A percentile compares a stretch with the other conserved stretches of the same genome.
Evolutionary conservation across 2,329 filamentous ascomycete species (phyloP).

Genomic region (Cladosporium sphaerospermum): DNA sequence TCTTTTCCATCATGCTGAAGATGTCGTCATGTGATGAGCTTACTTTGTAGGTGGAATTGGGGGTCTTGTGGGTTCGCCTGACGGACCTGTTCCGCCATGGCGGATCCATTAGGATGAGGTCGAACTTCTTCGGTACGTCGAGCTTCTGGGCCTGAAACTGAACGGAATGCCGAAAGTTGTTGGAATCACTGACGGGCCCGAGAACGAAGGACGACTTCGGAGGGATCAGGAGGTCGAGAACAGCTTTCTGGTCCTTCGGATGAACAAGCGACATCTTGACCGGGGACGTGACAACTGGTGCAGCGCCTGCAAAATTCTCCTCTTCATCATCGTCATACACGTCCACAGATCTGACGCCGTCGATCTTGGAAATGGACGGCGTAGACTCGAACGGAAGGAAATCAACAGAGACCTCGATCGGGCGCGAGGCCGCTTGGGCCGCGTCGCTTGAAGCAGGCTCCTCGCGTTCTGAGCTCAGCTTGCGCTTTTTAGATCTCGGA

Average conservation of each 20-base stretch:
- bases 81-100: conserved; percentile 78
- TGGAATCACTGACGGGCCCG: conserved; percentile 38
- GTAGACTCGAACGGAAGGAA: not conserved
- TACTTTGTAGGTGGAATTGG: conserved; percentile 32
- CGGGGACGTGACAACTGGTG: too few species aligned
- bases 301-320: not conserved
- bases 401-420: not conserved
- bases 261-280: not conserved
- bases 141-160: conserved; percentile 31
- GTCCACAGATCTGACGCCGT: not conserved
- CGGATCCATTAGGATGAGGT: conserved; percentile 67
- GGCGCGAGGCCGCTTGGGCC: too few species aligned
- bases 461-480: not conserved
- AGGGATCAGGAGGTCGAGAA: conserved; percentile 37
- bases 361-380: not conserved
- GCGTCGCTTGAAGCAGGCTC: too few species aligned
- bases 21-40: conserved; percentile 38
- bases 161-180: conserved; percentile 33
- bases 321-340: not conserved
- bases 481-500: conserved; percentile 7
- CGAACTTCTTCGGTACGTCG: conserved; percentile 48
- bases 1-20: conserved; percentile 34
- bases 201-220: conserved; percentile 45
- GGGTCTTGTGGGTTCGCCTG: conserved; percentile 47
- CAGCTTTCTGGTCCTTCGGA: not conserved